Evolutionary conservation across 495 filamentous ascomycete species (phyloP).

Genomic region (Trichoderma asperelloides): DNA sequence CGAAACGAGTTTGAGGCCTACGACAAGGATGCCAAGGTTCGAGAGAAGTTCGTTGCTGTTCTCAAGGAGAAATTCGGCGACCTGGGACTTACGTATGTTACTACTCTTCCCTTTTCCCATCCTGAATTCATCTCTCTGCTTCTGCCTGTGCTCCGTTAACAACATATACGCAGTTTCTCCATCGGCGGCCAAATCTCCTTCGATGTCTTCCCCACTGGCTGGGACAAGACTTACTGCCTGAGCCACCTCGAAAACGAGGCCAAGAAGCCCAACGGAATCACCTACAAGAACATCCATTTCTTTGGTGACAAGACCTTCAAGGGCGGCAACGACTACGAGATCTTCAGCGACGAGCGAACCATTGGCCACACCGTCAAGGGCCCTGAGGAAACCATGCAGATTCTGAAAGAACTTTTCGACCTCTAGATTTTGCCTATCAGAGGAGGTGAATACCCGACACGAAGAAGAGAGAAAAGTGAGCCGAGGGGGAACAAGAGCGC

Average conservation of each 20-base stretch:
- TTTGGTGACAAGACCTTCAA: slow-evolving; percentile 89
- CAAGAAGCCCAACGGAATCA: slow-evolving; percentile 52
- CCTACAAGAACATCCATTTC: slow-evolving; percentile 88
- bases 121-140: neutral
- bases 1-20: slow-evolving; percentile 69
- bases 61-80: slow-evolving; percentile 76
- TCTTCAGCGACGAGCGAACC: slow-evolving; percentile 70
- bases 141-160: neutral
- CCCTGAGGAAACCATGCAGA: slow-evolving; percentile 70
- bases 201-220: slow-evolving; percentile 92
- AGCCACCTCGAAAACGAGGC: slow-evolving; percentile 78
- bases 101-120: slow-evolving; percentile 2
- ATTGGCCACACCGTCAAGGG: slow-evolving; percentile 73
- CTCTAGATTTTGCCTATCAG: slow-evolving; percentile 35
- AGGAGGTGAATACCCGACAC: neutral
- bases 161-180: slow-evolving; percentile 53
- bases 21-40: slow-evolving; percentile 66
- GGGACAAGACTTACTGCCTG: slow-evolving; percentile 99
- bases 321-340: slow-evolving; percentile 94
- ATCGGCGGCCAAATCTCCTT: slow-evolving; percentile 97
- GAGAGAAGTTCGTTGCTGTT: slow-evolving; percentile 60
- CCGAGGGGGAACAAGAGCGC: too few species aligned
- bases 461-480: neutral
- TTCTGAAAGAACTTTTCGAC: slow-evolving; percentile 71
- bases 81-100: slow-evolving; percentile 70